These are phyloP conservation scores for Poterioochromonas sp. DNA, from an alignment of 352 stramenopile genomes.

Conservation along the genomic window DNA sequence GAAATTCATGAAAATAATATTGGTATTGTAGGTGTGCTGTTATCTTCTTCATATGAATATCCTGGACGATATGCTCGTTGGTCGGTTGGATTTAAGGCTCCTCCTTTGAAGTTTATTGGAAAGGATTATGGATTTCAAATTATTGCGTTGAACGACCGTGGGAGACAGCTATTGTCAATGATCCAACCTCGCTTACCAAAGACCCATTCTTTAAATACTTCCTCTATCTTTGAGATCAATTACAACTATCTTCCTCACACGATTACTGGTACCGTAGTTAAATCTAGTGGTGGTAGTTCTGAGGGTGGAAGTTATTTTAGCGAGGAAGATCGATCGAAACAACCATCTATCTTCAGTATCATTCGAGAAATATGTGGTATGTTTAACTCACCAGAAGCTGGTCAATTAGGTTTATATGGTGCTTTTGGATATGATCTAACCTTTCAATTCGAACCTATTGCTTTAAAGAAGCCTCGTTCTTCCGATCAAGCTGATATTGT, in stretches of 20 bases:
- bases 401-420: constrained; percentile 68
- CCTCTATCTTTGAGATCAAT: not conserved
- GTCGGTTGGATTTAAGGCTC: constrained; percentile 69
- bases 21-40: constrained; percentile 50
- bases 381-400: constrained; percentile 60
- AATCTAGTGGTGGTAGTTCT: too few relatives aligned
- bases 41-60: constrained; percentile 65
- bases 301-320: constrained; percentile 43
- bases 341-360: constrained; percentile 67
- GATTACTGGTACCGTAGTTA: too few relatives aligned
- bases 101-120: constrained; percentile 62
- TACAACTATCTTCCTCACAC: too few relatives aligned
- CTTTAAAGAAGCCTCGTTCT: constrained; percentile 53
- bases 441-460: constrained; percentile 73
- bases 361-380: constrained; percentile 59
- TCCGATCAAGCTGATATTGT: constrained; percentile 60
- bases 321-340: constrained; percentile 60
- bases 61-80: constrained; percentile 69
- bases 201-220: constrained; percentile 15
- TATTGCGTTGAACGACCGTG: constrained; percentile 57
- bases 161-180: constrained; percentile 52
- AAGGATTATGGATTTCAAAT: constrained; percentile 56
- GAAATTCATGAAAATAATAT: constrained; percentile 41
- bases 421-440: constrained; percentile 76
- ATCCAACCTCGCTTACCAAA: constrained; percentile 38